Conservation (phyloP, 805 yeast genomes). For the Tetrapisispora pingtungensis region DNA sequence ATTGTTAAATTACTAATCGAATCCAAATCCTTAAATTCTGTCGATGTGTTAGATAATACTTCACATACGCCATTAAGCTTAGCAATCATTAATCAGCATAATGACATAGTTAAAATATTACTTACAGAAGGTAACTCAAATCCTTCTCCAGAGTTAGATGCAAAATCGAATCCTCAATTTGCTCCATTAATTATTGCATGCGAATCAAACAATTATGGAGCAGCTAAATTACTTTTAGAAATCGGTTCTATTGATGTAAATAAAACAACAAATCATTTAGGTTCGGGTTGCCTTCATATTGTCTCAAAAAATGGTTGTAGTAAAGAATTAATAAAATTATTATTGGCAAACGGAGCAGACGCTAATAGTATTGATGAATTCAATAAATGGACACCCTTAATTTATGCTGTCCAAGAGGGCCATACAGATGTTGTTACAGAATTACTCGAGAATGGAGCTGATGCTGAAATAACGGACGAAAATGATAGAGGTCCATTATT, state of each 20-base stretch:
- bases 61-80: slow-evolving; percentile 75
- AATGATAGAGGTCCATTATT: slow-evolving; percentile 72
- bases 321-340: slow-evolving; percentile 51
- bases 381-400: slow-evolving; percentile 89
- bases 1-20: slow-evolving; percentile 32
- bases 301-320: slow-evolving; percentile 75
- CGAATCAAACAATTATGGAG: slow-evolving; percentile 64
- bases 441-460: slow-evolving; percentile 65
- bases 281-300: slow-evolving; percentile 78
- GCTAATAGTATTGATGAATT: slow-evolving; percentile 74
- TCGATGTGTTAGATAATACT: slow-evolving; percentile 49
- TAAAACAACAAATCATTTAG: slow-evolving; percentile 63
- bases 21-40: slow-evolving; percentile 22
- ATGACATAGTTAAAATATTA: slow-evolving; percentile 38
- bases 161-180: slow-evolving; percentile 44
- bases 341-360: slow-evolving; percentile 63
- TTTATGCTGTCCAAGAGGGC: slow-evolving; percentile 84
- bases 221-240: slow-evolving; percentile 53
- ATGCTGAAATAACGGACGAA: slow-evolving; percentile 58
- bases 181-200: slow-evolving; percentile 82
- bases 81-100: slow-evolving; percentile 62
- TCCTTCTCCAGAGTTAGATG: neutral
- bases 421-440: slow-evolving; percentile 59
- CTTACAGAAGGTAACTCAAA: slow-evolving; percentile 38
- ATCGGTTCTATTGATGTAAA: slow-evolving; percentile 7